phyloP scores from a whole-genome alignment of 2,329 filamentous ascomycete species.

The Raffaelea ambrosiae region DNA sequence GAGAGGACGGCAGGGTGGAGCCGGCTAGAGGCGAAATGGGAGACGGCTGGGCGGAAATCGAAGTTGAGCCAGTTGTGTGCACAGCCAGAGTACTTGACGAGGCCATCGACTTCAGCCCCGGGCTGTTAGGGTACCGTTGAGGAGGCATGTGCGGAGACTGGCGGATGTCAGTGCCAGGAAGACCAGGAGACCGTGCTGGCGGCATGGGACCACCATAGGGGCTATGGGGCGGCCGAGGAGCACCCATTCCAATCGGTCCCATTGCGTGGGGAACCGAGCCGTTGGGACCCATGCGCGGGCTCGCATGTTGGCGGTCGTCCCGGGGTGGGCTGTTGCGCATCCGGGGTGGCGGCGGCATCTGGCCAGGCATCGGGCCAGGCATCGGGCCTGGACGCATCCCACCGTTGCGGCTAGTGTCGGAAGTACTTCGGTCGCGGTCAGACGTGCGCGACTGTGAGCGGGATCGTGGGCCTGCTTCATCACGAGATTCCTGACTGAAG shows the following conservation, averaged over 20 bases:
- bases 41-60: slow-evolving; percentile 29
- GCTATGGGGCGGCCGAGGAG: not conserved
- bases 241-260: too few species aligned
- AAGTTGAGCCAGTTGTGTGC: slow-evolving; percentile 15
- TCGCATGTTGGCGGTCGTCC: slow-evolving; percentile 22
- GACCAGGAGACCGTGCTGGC: slow-evolving; percentile 29
- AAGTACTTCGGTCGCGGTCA: slow-evolving; percentile 46
- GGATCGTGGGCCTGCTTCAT: slow-evolving; percentile 13
- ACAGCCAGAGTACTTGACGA: slow-evolving; percentile 24
- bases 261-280: not conserved
- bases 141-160: slow-evolving; percentile 40
- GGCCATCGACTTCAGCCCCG: slow-evolving; percentile 10
- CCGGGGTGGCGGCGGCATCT: slow-evolving; percentile 21
- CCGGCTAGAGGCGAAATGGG: slow-evolving; percentile 33
- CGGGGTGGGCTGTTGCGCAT: slow-evolving; percentile 28
- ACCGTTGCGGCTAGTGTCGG: slow-evolving; percentile 42
- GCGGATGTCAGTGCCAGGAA: slow-evolving; percentile 39
- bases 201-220: slow-evolving; percentile 14
- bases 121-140: slow-evolving; percentile 25
- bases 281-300: not conserved
- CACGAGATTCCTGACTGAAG: slow-evolving; percentile 33
- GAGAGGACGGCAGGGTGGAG: slow-evolving; percentile 20
- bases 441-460: slow-evolving; percentile 18
- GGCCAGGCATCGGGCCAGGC: not conserved
- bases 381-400: slow-evolving; percentile 12